Percentiles rank a stretch among this genome's conserved stretches.
These are phyloP conservation scores for Friedmanniomyces simplex DNA, from an alignment of 495 filamentous ascomycete species.

Conservation along the genomic window DNA sequence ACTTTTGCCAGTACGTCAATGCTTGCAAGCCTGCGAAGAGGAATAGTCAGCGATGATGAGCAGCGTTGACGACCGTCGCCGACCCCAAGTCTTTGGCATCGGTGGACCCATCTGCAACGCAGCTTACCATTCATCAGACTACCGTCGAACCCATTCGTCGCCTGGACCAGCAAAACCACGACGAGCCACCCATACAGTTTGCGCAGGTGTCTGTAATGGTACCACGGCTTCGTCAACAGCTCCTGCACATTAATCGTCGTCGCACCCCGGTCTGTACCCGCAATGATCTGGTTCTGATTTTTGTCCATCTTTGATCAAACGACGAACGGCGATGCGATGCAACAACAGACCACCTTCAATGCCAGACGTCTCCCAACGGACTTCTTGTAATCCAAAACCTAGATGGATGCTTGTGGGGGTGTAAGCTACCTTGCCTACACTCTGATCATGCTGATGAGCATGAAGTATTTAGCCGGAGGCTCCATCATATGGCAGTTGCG, in stretches of 20 bases:
- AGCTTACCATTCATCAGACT: conserved; percentile 3
- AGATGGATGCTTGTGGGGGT: not conserved
- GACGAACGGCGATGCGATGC: not conserved
- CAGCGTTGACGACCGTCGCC: not conserved
- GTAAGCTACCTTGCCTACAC: no score
- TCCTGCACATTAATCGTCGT: conserved; percentile 7
- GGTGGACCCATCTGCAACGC: no score
- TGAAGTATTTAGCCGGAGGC: not conserved
- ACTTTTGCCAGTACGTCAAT: conserved; percentile 9
- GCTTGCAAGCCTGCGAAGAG: conserved; percentile 1
- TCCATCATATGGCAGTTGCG: not conserved
- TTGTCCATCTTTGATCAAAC: conserved; percentile 1
- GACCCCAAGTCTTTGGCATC: no score
- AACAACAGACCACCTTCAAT: not conserved
- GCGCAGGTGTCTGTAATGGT: conserved; percentile 7
- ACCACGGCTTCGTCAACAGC: conserved; percentile 9
- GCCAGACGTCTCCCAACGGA: no score
- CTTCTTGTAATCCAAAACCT: not conserved
- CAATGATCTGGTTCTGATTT: conserved; percentile 8
- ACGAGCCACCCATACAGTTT: conserved; percentile 9
- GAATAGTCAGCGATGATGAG: no score
- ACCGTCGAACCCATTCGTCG: conserved; percentile 8
- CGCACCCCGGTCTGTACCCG: conserved; percentile 1
- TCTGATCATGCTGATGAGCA: not conserved
- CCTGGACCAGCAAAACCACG: conserved; percentile 6